A percentile compares a stretch with the other conserved stretches of the same genome.
Conservation (phyloP, 495 filamentous ascomycete genomes). For the Neurospora sp. region DNA sequence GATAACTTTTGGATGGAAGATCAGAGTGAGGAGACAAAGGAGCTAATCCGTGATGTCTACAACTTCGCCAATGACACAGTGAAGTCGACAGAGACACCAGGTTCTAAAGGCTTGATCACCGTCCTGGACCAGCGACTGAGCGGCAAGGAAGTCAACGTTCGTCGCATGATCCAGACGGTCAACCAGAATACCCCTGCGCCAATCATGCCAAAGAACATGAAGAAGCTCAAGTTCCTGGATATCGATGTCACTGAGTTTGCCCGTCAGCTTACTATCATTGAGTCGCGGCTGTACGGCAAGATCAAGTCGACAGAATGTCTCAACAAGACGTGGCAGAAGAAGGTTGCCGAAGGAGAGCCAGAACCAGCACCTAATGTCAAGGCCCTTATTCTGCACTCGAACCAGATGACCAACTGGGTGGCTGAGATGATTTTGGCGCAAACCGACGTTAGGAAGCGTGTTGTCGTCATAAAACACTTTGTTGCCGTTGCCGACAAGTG, state of each 20-base stretch:
- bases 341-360: constrained; percentile 65
- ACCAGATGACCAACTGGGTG: constrained; percentile 98
- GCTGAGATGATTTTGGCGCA: constrained; percentile 99
- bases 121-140: constrained; percentile 77
- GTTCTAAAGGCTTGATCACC: constrained; percentile 66
- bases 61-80: constrained; percentile 86
- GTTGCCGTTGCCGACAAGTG: constrained; percentile 98
- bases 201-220: constrained; percentile 98
- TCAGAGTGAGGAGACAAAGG: constrained; percentile 67
- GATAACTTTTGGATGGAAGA: constrained; percentile 98
- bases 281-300: constrained; percentile 88
- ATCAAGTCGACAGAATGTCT: constrained; percentile 92
- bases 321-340: constrained; percentile 98
- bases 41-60: constrained; percentile 78
- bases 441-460: constrained; percentile 84
- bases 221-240: constrained; percentile 97
- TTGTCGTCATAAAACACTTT: constrained; percentile 97
- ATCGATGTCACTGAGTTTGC: constrained; percentile 95
- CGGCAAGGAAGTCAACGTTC: constrained; percentile 79
- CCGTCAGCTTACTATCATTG: constrained; percentile 91
- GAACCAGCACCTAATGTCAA: constrained; percentile 94
- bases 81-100: constrained; percentile 83
- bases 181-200: constrained; percentile 68
- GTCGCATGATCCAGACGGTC: constrained; percentile 76
- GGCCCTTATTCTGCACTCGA: constrained; percentile 91